Evolutionary conservation across 1,139 yeast genomes (phyloP).

Genomic region (Lizanozyma gosingica): DNA sequence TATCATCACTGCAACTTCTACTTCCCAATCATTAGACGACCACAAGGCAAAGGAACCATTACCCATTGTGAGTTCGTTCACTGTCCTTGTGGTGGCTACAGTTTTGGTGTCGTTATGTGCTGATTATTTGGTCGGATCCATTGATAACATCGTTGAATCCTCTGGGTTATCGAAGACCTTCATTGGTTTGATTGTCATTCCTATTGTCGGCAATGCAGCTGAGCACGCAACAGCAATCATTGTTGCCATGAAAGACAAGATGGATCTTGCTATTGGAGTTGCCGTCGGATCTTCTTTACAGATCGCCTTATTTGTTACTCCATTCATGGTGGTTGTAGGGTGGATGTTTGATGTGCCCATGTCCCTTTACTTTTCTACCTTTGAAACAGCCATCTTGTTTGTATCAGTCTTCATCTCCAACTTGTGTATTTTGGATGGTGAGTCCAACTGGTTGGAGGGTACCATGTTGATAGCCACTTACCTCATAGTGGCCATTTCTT

Average conservation of each 20-base stretch:
- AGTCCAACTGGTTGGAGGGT: slow-evolving; percentile 95
- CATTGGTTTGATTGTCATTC: slow-evolving; percentile 86
- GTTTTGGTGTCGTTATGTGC: slow-evolving; percentile 86
- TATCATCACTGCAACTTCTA: slow-evolving; percentile 22
- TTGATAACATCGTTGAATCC: slow-evolving; percentile 75
- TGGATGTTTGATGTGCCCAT: slow-evolving; percentile 89
- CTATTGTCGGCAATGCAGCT: slow-evolving; percentile 97
- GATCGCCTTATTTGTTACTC: slow-evolving; percentile 90
- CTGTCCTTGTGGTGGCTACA: slow-evolving; percentile 54
- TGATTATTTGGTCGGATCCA: slow-evolving; percentile 86
- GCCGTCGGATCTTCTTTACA: slow-evolving; percentile 97
- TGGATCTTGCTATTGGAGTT: slow-evolving; percentile 96
- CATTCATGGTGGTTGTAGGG: slow-evolving; percentile 86
- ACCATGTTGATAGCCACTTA: slow-evolving; percentile 85
- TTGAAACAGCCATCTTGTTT: slow-evolving; percentile 87
- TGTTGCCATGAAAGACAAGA: slow-evolving; percentile 91
- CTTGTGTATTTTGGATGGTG: slow-evolving; percentile 85
- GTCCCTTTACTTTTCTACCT: slow-evolving; percentile 85
- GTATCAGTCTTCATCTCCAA: slow-evolving; percentile 83
- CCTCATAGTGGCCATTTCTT: slow-evolving; percentile 77
- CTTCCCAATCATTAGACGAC: slow-evolving; percentile 11
- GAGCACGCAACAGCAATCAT: slow-evolving; percentile 95
- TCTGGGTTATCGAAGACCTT: slow-evolving; percentile 91
- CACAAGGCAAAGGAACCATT: slow-evolving; percentile 28
- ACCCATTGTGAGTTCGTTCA: slow-evolving; percentile 31